Conservation (phyloP, 441 rosid genomes). For the Adansonia rubrostipa region DNA sequence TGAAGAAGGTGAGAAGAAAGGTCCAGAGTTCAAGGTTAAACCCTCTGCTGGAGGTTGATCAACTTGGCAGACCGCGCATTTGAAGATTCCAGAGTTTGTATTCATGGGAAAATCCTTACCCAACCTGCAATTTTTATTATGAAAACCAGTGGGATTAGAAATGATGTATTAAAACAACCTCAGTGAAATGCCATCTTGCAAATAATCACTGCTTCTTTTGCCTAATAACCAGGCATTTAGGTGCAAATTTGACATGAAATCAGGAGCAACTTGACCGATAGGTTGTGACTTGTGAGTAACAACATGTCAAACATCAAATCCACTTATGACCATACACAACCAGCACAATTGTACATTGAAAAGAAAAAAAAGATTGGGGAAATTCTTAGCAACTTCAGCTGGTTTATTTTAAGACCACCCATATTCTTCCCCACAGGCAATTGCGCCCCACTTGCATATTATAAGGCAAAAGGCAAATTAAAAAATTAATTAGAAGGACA, state of each 20-base stretch:
- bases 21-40: slow-evolving; percentile 54
- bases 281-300: not conserved
- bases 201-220: not conserved
- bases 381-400: not conserved
- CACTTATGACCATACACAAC: not conserved
- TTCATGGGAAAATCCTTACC: slow-evolving; percentile 68
- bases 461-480: not conserved
- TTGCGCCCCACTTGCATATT: not conserved
- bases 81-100: slow-evolving; percentile 62
- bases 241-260: not conserved
- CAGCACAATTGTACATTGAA: not conserved
- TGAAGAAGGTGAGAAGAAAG: slow-evolving; percentile 69
- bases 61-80: slow-evolving; percentile 93
- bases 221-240: not conserved
- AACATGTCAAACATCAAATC: not conserved
- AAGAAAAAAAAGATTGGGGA: not conserved
- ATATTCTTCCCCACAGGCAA: not conserved
- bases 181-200: not conserved
- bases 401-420: not conserved
- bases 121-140: slow-evolving; percentile 58
- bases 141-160: not conserved
- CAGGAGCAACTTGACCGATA: not conserved
- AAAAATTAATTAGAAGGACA: slow-evolving; percentile 17
- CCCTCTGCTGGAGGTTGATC: slow-evolving; percentile 74
- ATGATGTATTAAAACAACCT: not conserved